phyloP scores from a whole-genome alignment of 169 alveolate genomes.

The Plasmodium adleri region DNA sequence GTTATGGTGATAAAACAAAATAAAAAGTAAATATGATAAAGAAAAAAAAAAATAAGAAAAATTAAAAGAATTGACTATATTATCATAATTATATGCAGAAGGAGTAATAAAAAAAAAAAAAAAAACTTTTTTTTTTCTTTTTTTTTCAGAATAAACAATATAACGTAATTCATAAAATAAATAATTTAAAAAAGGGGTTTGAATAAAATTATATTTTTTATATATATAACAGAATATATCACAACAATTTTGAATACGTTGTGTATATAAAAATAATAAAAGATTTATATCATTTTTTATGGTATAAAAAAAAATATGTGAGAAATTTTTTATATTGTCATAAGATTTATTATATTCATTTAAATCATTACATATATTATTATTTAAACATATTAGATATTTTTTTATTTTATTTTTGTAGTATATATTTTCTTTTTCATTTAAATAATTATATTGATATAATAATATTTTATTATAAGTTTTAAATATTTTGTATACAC shows the following conservation, averaged over 20 bases:
- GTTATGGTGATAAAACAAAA: conserved; percentile 21
- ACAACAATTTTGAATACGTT: conserved; percentile 46
- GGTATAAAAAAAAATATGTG: conserved; percentile 1
- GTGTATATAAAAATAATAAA: conserved; percentile 30
- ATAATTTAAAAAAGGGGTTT: conserved; percentile 18
- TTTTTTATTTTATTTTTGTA: conserved; percentile 18
- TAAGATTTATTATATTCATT: neutral
- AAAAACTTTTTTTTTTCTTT: neutral
- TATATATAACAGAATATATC: conserved; percentile 37
- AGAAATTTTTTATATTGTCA: neutral
- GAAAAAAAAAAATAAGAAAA: conserved; percentile 54
- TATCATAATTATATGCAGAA: conserved; percentile 1
- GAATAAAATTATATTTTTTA: conserved; percentile 42
- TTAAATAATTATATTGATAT: conserved; percentile 53
- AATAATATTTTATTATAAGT: conserved; percentile 11
- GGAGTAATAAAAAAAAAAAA: conserved; percentile 8
- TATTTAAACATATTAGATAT: conserved; percentile 24
- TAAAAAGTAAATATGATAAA: conserved; percentile 22
- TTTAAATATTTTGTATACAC: conserved; percentile 19
- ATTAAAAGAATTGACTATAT: conserved; percentile 30
- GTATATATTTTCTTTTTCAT: conserved; percentile 47
- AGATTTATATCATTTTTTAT: conserved; percentile 49
- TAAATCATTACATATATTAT: neutral
- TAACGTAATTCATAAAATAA: conserved; percentile 21
- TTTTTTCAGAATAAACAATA: conserved; percentile 7